Base-by-base conservation (phyloP, 345 rosid genomes). In the Eucalyptus sp. region DNA sequence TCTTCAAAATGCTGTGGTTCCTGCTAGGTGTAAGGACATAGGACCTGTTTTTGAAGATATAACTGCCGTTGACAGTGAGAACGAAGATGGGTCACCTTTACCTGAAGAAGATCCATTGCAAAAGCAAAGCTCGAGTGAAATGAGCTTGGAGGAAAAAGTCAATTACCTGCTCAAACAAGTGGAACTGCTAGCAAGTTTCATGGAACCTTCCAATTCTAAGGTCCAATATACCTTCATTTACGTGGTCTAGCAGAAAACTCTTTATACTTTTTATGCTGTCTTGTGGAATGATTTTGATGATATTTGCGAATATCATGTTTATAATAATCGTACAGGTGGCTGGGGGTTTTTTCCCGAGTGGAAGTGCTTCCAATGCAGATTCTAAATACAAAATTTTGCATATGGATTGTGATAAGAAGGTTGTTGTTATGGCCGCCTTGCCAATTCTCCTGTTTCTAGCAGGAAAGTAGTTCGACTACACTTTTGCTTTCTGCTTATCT, bases 321-420 rank as follows among this genome's bases (percentile, higher is more conserved):
- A 81, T 88, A 86, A n/a, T 44, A 76, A 80, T 51, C 49, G 56
- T 87, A 50, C 91, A 91, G 92, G 81, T 37, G 62, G 43, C 52
- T n/a, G 76, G 71, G 88, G 89, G 79, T 52, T 86, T 88, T 87
- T 86, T 86, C 27, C 87, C 54, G 2, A 48, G 87, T 86, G 89
- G 43, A 79, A 66, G 43, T 83, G 85, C 91, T 24, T 29, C 66
- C 52, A n/a, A 25, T 4, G 92, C 88, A 52, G 90, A 88, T 68
- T 33, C 89, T 85, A 89, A 89, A 51, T 92, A 94, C 79, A 92
- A 90, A 89, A 89, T 87, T 89, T 85, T 93, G 92, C 94, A 94
- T 87, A 86, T 92, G 71, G 93, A 93, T 18, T 92, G 94, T 49
- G 94, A 92, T 90, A 94, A 93, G 92, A 92, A 94, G 96, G 95